Base-by-base conservation (phyloP, 441 rosid genomes). In the Melastoma candidum region DNA sequence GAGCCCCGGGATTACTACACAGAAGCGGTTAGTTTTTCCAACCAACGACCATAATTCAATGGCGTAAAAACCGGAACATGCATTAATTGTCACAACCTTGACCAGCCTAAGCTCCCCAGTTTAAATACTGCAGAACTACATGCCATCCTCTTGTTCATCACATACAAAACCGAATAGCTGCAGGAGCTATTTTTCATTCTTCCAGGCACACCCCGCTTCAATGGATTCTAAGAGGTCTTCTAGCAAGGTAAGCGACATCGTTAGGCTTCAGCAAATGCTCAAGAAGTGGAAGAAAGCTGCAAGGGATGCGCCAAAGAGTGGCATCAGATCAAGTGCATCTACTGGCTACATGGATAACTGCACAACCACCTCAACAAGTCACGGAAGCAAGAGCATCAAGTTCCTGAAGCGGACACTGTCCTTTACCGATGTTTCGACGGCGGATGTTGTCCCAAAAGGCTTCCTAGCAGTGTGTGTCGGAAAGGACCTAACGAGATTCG, bases 281-380 rank as follows among this genome's bases (percentile, higher is more conserved):
- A 89, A 68, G 84, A 89, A 89, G 63, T 89, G 97, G 97, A 76
- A 86, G 68, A 89, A 83, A 66, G 61, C 75, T 4, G 95, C 97
- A 26, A 79, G 69, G 60, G 62, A 57, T 57, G 63, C 92, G 41
- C 65, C 90, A 9, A 61, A 61, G 65, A 53, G 14, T 48, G 36
- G 41, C 53, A 22, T 13, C 46, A 39, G 26, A 52, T 32, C 26
- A 13, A 45, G 56, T 45, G 41, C 41, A 36, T 36, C 41, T 36
- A 52, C 2, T 17, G 10, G 26, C 56, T 12, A 45, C 56, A 39
- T 45, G 7, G 46, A 26, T 26, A 52, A 13, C 56, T 52, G 45
- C 56, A 26, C 59, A 24, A 11, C 60, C 13, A 4, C 26, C 12
- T 12, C 47, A 39, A 26, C 43, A 6, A 49, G 67, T 54, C 70